Percentiles rank a stretch among this genome's conserved stretches.
These are phyloP conservation scores for Acorus gramineus DNA, from an alignment of 106 monocot species.

Conservation along the genomic window DNA sequence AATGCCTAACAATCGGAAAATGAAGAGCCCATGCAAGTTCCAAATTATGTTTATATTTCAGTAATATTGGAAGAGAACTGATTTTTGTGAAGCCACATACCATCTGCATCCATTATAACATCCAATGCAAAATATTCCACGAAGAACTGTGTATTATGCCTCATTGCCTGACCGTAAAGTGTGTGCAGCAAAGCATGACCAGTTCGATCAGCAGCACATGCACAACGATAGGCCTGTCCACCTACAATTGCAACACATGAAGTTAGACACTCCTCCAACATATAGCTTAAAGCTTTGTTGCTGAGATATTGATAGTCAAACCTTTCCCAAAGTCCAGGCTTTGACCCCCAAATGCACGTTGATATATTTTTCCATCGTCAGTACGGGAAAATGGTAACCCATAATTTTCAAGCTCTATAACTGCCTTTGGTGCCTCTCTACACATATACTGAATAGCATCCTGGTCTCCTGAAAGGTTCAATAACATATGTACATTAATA, in stretches of 20 bases:
- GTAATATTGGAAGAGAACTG: neutral
- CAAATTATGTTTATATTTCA: too few relatives aligned
- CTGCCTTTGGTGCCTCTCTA: constrained; percentile 90
- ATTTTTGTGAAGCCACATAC: constrained; percentile 18
- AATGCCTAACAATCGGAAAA: too few relatives aligned
- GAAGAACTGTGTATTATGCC: constrained; percentile 79
- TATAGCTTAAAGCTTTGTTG: too few relatives aligned
- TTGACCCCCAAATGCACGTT: constrained; percentile 91
- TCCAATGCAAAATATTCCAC: constrained; percentile 85
- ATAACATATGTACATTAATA: neutral
- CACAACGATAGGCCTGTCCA: constrained; percentile 97
- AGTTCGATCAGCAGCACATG: constrained; percentile 97
- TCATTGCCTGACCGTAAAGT: constrained; percentile 95
- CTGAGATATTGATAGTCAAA: constrained; percentile 1
- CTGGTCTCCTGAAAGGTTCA: constrained; percentile 62
- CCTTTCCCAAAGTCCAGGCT: constrained; percentile 99
- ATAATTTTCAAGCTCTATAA: constrained; percentile 97
- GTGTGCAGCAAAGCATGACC: constrained; percentile 94
- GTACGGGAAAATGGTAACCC: constrained; percentile 93
- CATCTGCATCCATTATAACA: constrained; percentile 69
- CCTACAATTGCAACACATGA: constrained; percentile 23
- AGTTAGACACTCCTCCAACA: too few relatives aligned
- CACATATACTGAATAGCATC: constrained; percentile 93
- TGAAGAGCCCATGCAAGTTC: too few relatives aligned
- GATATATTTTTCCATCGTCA: constrained; percentile 88